These are phyloP conservation scores for Novymonas esmeraldas DNA, from an alignment of 208 protist species.

Conservation along the genomic window DNA sequence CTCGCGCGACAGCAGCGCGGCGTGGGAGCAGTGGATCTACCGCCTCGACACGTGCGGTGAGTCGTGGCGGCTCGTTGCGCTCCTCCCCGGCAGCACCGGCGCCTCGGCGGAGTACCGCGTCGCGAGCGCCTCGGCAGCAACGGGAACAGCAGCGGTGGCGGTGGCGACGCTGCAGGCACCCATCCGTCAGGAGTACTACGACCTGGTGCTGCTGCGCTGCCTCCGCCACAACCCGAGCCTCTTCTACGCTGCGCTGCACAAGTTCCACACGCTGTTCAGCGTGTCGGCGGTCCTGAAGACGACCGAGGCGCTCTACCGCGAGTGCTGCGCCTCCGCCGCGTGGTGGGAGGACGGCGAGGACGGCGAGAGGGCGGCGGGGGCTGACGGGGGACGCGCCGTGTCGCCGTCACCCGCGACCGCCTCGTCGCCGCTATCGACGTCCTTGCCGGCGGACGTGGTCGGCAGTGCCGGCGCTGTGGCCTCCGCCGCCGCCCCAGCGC, in stretches of 20 bases:
- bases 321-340: conserved; percentile 19
- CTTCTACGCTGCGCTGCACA: conserved; percentile 35
- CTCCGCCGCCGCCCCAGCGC: not conserved
- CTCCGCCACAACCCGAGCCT: conserved; percentile 41
- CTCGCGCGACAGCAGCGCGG: conserved; percentile 20
- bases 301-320: conserved; percentile 42
- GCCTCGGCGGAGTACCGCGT: conserved; percentile 23
- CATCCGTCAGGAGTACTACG: conserved; percentile 70
- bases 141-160: not conserved
- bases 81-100: conserved; percentile 40
- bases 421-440: not conserved
- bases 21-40: conserved; percentile 80
- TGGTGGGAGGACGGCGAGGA: conserved; percentile 23
- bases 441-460: not conserved
- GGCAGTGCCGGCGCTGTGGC: not conserved
- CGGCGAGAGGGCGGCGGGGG: not conserved
- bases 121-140: not conserved
- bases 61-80: conserved; percentile 52
- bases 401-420: too few species aligned
- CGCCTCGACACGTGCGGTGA: conserved; percentile 58
- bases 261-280: conserved; percentile 34
- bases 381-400: not conserved
- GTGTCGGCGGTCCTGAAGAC: conserved; percentile 41
- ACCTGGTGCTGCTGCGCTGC: conserved; percentile 66
- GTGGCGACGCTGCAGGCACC: conserved; percentile 18